These are phyloP conservation scores for Cyamopsis tetragonoloba DNA, from an alignment of 306 rosid species.

Conservation along the genomic window DNA sequence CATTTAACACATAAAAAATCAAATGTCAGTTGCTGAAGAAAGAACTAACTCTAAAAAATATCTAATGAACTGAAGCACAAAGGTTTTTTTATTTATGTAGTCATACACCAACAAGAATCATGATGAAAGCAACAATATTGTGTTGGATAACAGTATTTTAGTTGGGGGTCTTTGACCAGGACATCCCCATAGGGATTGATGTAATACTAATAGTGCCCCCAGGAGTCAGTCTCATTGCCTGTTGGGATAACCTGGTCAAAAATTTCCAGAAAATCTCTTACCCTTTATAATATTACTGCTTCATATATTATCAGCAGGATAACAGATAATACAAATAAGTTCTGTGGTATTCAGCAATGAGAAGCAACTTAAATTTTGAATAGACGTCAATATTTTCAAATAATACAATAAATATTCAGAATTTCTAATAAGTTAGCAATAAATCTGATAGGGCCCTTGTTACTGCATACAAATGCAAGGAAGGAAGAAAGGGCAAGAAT, in stretches of 20 bases:
- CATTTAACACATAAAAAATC: constrained; percentile 1
- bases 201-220: not conserved
- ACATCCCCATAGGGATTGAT: not conserved
- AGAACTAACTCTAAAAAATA: constrained; percentile 13
- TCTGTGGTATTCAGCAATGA: not conserved
- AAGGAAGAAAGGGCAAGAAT: too few species aligned
- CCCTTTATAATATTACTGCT: not conserved
- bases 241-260: not conserved
- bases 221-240: not conserved
- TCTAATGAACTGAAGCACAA: not conserved
- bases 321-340: not conserved
- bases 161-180: not conserved
- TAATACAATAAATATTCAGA: constrained; percentile 1
- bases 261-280: not conserved
- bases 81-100: constrained; percentile 15
- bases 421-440: not conserved
- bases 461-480: too few species aligned
- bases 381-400: not conserved
- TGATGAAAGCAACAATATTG: constrained; percentile 8
- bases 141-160: not conserved
- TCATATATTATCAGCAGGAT: not conserved
- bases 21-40: not conserved
- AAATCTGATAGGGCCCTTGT: too few species aligned
- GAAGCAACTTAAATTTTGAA: not conserved
- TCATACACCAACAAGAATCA: constrained; percentile 9